Evolutionary conservation across 345 rosid genomes (phyloP).

Genomic region (Aquilaria malaccensis): DNA sequence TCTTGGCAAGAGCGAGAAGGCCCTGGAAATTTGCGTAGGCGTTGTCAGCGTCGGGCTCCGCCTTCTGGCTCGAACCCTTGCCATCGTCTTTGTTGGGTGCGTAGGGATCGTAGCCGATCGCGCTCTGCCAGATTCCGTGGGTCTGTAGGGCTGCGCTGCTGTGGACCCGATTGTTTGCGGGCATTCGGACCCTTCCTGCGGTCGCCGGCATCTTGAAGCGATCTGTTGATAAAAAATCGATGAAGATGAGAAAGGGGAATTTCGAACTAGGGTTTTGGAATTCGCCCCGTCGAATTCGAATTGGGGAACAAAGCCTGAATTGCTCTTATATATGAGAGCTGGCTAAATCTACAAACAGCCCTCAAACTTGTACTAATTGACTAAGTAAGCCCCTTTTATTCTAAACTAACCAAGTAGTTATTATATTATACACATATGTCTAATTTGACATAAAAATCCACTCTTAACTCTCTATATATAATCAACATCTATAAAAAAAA

Average conservation of each 20-base stretch:
- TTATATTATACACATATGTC: too few species aligned
- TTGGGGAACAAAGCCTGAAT: too few species aligned
- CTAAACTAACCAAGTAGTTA: too few species aligned
- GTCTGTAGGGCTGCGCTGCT: slow-evolving; percentile 98
- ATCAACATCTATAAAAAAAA: too few species aligned
- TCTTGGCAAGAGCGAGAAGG: slow-evolving; percentile 73
- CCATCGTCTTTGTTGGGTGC: slow-evolving; percentile 86
- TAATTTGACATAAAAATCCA: too few species aligned
- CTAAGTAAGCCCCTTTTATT: too few species aligned
- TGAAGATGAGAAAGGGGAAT: background rate
- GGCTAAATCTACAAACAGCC: too few species aligned
- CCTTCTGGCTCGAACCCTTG: slow-evolving; percentile 35
- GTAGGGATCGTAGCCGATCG: slow-evolving; percentile 92
- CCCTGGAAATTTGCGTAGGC: slow-evolving; percentile 81
- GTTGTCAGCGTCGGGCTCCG: slow-evolving; percentile 65
- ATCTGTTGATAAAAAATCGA: slow-evolving; percentile 3
- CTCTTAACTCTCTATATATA: too few species aligned
- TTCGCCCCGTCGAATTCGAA: too few species aligned
- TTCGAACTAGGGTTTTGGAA: too few species aligned
- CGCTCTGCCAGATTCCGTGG: slow-evolving; percentile 98
- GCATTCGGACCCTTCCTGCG: slow-evolving; percentile 99
- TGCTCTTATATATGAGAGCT: too few species aligned
- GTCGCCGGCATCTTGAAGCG: slow-evolving; percentile 89
- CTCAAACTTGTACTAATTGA: too few species aligned
- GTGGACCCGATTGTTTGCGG: slow-evolving; percentile 97